Evolutionary conservation across 2,329 filamentous ascomycete species (phyloP).

Genomic region (Aspergillus chevalieri): DNA sequence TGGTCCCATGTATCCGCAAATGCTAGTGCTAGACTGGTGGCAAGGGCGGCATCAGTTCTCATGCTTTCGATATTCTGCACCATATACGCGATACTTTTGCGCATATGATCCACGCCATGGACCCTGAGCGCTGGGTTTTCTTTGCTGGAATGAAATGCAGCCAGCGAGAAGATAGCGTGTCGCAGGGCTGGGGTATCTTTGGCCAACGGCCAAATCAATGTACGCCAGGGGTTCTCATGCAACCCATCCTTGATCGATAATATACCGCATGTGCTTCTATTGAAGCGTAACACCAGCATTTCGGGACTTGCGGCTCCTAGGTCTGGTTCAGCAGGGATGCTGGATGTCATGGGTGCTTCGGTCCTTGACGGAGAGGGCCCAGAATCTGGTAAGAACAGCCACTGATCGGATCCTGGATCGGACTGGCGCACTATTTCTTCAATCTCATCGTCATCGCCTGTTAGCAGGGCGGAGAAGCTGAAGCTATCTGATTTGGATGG

Average conservation of each 20-base stretch:
- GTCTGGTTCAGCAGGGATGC: slow-evolving; percentile 43
- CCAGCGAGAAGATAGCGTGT: slow-evolving; percentile 63
- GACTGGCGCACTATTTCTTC: slow-evolving; percentile 50
- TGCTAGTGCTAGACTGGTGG: slow-evolving; percentile 62
- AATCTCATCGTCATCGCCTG: slow-evolving; percentile 42
- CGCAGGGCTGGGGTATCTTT: slow-evolving; percentile 59
- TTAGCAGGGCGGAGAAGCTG: slow-evolving; percentile 28
- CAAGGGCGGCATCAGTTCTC: slow-evolving; percentile 59
- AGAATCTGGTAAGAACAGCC: slow-evolving; percentile 35
- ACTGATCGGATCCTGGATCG: slow-evolving; percentile 25
- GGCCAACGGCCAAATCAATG: slow-evolving; percentile 63
- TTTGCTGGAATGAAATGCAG: slow-evolving; percentile 61
- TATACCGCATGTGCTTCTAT: slow-evolving; percentile 62
- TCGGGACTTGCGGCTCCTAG: slow-evolving; percentile 51
- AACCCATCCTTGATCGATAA: slow-evolving; percentile 64
- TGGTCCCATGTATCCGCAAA: slow-evolving; percentile 68
- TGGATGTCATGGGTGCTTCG: slow-evolving; percentile 21
- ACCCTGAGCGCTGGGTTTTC: slow-evolving; percentile 53
- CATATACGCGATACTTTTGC: slow-evolving; percentile 55
- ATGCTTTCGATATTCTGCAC: slow-evolving; percentile 57
- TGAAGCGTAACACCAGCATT: slow-evolving; percentile 57
- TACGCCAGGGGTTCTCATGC: slow-evolving; percentile 66
- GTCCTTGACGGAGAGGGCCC: slow-evolving; percentile 26
- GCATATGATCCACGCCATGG: slow-evolving; percentile 64
- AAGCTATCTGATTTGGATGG: slow-evolving; percentile 11